Evolutionary conservation across 495 filamentous ascomycete species (phyloP).

Genomic region (Xanthoparmelia taractica): DNA sequence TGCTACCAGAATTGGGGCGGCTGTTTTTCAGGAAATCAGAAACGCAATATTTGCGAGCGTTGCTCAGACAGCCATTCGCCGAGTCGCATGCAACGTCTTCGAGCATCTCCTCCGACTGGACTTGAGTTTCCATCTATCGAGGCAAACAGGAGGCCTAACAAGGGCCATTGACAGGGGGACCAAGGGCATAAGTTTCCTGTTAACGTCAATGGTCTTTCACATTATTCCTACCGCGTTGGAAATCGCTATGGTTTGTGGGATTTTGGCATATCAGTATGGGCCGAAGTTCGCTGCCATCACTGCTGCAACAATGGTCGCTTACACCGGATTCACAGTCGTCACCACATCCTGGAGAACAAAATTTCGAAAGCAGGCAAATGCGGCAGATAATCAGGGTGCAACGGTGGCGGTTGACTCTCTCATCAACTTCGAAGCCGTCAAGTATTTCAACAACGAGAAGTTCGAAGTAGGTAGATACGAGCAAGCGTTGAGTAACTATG

Average conservation of each 20-base stretch:
- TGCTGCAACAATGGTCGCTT: slow-evolving; percentile 80
- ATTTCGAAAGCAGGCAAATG: slow-evolving; percentile 89
- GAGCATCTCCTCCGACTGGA: slow-evolving; percentile 82
- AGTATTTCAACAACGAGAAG: slow-evolving; percentile 98
- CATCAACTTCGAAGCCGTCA: slow-evolving; percentile 98
- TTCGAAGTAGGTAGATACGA: slow-evolving; percentile 90
- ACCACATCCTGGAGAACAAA: slow-evolving; percentile 96
- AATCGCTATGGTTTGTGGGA: slow-evolving; percentile 91
- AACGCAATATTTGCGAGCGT: slow-evolving; percentile 97
- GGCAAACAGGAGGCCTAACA: slow-evolving; percentile 90
- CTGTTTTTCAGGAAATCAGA: slow-evolving; percentile 79
- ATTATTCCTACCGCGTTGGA: slow-evolving; percentile 90
- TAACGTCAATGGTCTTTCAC: slow-evolving; percentile 98
- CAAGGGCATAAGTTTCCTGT: slow-evolving; percentile 92
- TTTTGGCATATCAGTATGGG: slow-evolving; percentile 86
- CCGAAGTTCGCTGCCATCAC: slow-evolving; percentile 87
- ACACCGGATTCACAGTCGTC: slow-evolving; percentile 87
- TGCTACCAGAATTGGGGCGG: slow-evolving; percentile 74
- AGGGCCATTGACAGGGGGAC: slow-evolving; percentile 94
- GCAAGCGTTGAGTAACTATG: slow-evolving; percentile 74
- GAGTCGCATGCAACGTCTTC: slow-evolving; percentile 86
- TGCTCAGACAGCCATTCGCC: slow-evolving; percentile 89
- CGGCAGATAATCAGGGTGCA: slow-evolving; percentile 89
- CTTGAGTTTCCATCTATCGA: slow-evolving; percentile 84
- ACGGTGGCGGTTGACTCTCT: slow-evolving; percentile 93